Base-by-base conservation (phyloP, 140 eudicot genomes). In the Senecio squalidus region DNA sequence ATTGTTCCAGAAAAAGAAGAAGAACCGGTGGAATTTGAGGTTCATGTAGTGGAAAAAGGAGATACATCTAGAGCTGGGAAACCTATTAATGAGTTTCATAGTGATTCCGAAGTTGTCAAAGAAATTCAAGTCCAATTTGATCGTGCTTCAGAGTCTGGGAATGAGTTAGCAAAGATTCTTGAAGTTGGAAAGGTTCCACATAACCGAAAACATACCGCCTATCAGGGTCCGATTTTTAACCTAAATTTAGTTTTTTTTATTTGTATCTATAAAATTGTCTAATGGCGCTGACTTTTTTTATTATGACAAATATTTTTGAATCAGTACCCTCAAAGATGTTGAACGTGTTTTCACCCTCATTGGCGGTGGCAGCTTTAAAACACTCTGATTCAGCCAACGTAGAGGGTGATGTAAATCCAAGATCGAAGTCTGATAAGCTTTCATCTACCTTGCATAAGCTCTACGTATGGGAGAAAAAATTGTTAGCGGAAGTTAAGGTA, bases 401-500 rank as follows among this genome's bases (percentile, higher is more conserved):
- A 62, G 86, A 79, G 5, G 51, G 30, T 30, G 78, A 72, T 50
- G 82, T 67, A 47, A 80, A 78, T 55, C 14, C 66, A 61, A 82
- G 77, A 51, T 21, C 64, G 58, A 74, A 81, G 60, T 82, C 89
- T 15, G 59, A 70, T 61, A 82, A 69, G 63, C 95, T 88, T 69
- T 93, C 99, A 38, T 83, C 99, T n/a, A 84, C 94, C 30, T 74
- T 93, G 69, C 96, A 84, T 53, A 84, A 88, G 64, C 84, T 93
- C 8, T 76, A 77, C 53, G 76, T 93, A 24, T 93, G 99, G 99
- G 99, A 93, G 80, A 93, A 93, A 69, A 93, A 93, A 62, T 67
- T 93, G 67, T 84, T 72, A 51, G 94, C 88, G 63, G 96, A 93
- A 78, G 96, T 93, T 22, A 93, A 93, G 99, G 99, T 93, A 78